Evolutionary conservation across 345 rosid species (phyloP).

Genomic region (Abelmoschus esculentus): DNA sequence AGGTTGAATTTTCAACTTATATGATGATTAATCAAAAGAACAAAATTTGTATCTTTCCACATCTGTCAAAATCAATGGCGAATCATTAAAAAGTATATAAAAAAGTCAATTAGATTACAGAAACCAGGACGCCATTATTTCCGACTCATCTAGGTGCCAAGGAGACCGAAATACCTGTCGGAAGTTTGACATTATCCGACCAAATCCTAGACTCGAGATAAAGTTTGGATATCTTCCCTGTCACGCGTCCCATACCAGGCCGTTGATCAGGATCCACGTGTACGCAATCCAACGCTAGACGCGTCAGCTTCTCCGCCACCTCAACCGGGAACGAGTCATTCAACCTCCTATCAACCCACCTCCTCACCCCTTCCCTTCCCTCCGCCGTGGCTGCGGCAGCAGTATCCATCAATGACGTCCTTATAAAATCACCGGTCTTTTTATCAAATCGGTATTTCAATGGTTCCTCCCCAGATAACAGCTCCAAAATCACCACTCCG

Average conservation of each 20-base stretch:
- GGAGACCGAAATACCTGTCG: conserved; percentile 55
- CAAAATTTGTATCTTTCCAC: neutral
- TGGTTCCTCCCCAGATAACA: conserved; percentile 74
- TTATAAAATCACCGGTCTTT: conserved; percentile 28
- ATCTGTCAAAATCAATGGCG: neutral
- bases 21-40: neutral
- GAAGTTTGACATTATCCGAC: conserved; percentile 37
- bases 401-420: conserved; percentile 59
- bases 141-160: conserved; percentile 48
- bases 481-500: conserved; percentile 72
- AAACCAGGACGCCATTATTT: neutral
- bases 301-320: conserved; percentile 45
- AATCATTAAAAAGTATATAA: neutral
- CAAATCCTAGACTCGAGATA: conserved; percentile 58
- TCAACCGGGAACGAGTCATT: conserved; percentile 72
- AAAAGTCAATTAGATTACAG: neutral
- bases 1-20: neutral
- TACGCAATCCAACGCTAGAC: conserved; percentile 66
- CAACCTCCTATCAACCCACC: conserved; percentile 69
- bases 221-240: conserved; percentile 61
- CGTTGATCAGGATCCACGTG: conserved; percentile 52
- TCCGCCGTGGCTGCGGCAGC: conserved; percentile 37
- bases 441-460: conserved; percentile 48
- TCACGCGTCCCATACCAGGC: conserved; percentile 83
- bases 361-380: conserved; percentile 38